A percentile compares a stretch with the other conserved stretches of the same genome.
Conservation (phyloP, 2,329 filamentous ascomycete genomes). For the Spiromastix sp. region DNA sequence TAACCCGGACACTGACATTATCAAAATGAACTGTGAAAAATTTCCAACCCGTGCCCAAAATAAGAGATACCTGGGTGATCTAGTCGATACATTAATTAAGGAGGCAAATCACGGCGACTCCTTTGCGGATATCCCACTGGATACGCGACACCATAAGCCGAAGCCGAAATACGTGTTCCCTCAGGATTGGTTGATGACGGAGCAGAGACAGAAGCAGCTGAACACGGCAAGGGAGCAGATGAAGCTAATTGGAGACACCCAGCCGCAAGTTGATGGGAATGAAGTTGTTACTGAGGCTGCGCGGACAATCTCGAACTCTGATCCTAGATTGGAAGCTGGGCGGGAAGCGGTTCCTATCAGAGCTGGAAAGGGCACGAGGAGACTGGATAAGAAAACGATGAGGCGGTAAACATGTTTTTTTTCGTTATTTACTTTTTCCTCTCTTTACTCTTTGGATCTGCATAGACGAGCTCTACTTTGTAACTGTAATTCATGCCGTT, state of each 20-base stretch:
- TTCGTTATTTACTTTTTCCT: not conserved
- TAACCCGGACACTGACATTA: conserved; percentile 69
- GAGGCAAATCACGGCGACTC: conserved; percentile 74
- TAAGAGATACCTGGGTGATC: conserved; percentile 82
- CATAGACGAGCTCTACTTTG: too few species aligned
- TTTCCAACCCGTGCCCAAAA: conserved; percentile 88
- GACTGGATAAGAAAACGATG: not conserved
- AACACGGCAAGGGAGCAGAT: conserved; percentile 47
- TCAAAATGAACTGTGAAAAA: conserved; percentile 86
- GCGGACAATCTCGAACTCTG: too few species aligned
- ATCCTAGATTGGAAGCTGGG: too few species aligned
- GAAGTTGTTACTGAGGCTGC: conserved; percentile 5
- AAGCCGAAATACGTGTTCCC: conserved; percentile 65
- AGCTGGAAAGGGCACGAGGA: not conserved
- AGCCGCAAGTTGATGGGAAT: conserved; percentile 40
- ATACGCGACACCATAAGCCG: conserved; percentile 71
- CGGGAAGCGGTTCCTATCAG: not conserved
- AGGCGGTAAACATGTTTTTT: not conserved
- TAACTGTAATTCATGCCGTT: too few species aligned
- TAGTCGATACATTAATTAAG: conserved; percentile 60
- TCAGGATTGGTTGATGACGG: conserved; percentile 68
- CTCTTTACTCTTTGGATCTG: not conserved
- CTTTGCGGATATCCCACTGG: conserved; percentile 81
- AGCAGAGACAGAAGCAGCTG: conserved; percentile 55
- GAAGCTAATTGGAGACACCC: conserved; percentile 45